Evolutionary conservation across 2,329 filamentous ascomycete genomes (phyloP).

Genomic region (Colletotrichum aenigma): DNA sequence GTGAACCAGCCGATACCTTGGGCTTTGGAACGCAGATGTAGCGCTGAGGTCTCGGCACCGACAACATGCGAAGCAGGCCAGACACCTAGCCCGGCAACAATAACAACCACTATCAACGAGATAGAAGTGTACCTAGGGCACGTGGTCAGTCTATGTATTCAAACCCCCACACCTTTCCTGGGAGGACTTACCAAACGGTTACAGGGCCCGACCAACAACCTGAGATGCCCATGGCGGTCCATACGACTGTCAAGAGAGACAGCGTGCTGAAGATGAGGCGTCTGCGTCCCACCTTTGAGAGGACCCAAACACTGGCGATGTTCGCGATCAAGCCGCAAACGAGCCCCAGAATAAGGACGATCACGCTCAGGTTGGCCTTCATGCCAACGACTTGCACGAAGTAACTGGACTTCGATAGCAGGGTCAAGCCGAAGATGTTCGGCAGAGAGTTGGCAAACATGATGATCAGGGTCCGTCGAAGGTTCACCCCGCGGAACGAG

Average conservation of each 20-base stretch:
- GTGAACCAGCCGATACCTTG: conserved; percentile 48
- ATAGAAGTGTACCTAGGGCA: conserved; percentile 27
- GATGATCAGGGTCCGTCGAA: conserved; percentile 44
- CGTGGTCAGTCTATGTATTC: background rate
- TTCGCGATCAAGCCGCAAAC: conserved; percentile 50
- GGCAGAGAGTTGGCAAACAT: conserved; percentile 46
- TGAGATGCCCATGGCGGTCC: conserved; percentile 50
- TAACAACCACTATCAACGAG: conserved; percentile 47
- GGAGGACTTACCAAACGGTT: conserved; percentile 39
- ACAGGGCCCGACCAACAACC: conserved; percentile 44
- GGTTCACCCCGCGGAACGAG: conserved; percentile 47
- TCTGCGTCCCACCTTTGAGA: conserved; percentile 44
- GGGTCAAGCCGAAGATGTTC: conserved; percentile 47
- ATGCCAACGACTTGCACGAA: conserved; percentile 40
- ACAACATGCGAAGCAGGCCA: conserved; percentile 48
- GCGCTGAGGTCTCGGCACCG: conserved; percentile 45
- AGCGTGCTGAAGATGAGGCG: conserved; percentile 40
- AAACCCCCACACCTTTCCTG: background rate
- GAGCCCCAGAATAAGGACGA: conserved; percentile 51
- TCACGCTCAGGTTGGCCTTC: conserved; percentile 32
- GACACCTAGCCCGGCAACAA: conserved; percentile 43
- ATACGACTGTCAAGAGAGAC: conserved; percentile 35
- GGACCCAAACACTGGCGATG: conserved; percentile 44
- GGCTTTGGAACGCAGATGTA: conserved; percentile 45
- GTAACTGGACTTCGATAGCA: conserved; percentile 48